These are phyloP conservation scores for Magnusiomyces sp. DNA, from an alignment of 1,139 yeast species.

Conservation along the genomic window DNA sequence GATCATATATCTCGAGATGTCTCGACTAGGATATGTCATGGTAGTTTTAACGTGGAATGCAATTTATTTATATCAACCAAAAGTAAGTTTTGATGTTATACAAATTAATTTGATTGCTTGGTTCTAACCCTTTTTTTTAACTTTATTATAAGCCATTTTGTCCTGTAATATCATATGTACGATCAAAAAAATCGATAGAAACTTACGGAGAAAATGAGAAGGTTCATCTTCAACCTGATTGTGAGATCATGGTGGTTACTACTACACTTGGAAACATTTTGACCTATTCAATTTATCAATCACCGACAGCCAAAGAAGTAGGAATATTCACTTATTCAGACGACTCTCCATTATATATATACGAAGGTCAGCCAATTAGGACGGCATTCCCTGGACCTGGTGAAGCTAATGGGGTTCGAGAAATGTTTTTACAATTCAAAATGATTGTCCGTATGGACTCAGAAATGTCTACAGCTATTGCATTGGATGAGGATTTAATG, in stretches of 20 bases:
- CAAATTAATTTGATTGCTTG: not conserved
- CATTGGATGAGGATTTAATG: conserved; percentile 27
- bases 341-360: conserved; percentile 13
- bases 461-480: conserved; percentile 24
- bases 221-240: conserved; percentile 30
- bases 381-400: conserved; percentile 34
- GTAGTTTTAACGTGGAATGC: conserved; percentile 19
- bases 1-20: conserved; percentile 17
- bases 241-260: conserved; percentile 27
- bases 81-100: conserved; percentile 6
- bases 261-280: conserved; percentile 27
- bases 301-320: conserved; percentile 9
- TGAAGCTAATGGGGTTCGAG: conserved; percentile 34
- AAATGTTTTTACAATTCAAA: conserved; percentile 25
- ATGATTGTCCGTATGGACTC: conserved; percentile 27
- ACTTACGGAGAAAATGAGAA: conserved; percentile 26
- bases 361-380: conserved; percentile 16
- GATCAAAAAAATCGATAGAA: conserved; percentile 25
- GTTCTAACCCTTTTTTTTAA: not conserved
- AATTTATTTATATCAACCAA: conserved; percentile 20
- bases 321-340: conserved; percentile 14
- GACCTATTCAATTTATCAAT: conserved; percentile 23
- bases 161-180: conserved; percentile 29
- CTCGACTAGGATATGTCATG: conserved; percentile 17
- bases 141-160: conserved; percentile 20